phyloP scores from a whole-genome alignment of 2,329 filamentous ascomycete genomes.

The Ambrosiella beaveri region DNA sequence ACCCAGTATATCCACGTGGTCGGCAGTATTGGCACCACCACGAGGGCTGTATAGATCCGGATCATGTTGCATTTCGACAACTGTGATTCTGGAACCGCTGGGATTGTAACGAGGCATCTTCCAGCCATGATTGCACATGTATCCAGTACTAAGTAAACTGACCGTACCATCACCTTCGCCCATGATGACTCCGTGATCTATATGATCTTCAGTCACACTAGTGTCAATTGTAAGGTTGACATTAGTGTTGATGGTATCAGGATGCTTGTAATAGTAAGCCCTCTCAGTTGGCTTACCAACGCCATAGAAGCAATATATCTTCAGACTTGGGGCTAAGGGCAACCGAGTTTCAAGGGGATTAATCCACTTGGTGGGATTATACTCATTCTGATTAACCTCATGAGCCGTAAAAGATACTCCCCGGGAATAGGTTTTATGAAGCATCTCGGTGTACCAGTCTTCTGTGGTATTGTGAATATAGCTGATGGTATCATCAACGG shows the following conservation, averaged over 20 bases:
- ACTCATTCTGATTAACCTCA: slow-evolving; percentile 68
- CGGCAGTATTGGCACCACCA: slow-evolving; percentile 53
- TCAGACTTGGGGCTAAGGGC: slow-evolving; percentile 72
- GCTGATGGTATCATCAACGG: slow-evolving; percentile 55
- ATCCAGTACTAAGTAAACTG: slow-evolving; percentile 76
- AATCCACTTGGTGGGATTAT: slow-evolving; percentile 71
- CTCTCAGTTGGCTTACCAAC: slow-evolving; percentile 88
- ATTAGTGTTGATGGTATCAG: slow-evolving; percentile 48
- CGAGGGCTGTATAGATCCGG: slow-evolving; percentile 81
- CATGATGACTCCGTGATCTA: slow-evolving; percentile 84
- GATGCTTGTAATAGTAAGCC: slow-evolving; percentile 69
- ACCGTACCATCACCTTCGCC: slow-evolving; percentile 95
- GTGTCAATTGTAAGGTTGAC: slow-evolving; percentile 63
- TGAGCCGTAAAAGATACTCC: slow-evolving; percentile 65
- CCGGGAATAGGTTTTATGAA: slow-evolving; percentile 65
- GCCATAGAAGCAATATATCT: slow-evolving; percentile 95
- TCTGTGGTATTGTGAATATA: slow-evolving; percentile 69
- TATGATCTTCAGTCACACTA: slow-evolving; percentile 36
- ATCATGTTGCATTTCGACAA: slow-evolving; percentile 92
- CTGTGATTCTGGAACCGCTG: slow-evolving; percentile 59
- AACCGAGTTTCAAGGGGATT: slow-evolving; percentile 84
- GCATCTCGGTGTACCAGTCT: slow-evolving; percentile 64
- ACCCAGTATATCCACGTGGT: slow-evolving; percentile 93
- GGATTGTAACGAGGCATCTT: slow-evolving; percentile 87
- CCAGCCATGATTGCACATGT: slow-evolving; percentile 97